Evolutionary conservation across 2,329 filamentous ascomycete species (phyloP).

Genomic region (Paecilomyces dactylethromorphus): DNA sequence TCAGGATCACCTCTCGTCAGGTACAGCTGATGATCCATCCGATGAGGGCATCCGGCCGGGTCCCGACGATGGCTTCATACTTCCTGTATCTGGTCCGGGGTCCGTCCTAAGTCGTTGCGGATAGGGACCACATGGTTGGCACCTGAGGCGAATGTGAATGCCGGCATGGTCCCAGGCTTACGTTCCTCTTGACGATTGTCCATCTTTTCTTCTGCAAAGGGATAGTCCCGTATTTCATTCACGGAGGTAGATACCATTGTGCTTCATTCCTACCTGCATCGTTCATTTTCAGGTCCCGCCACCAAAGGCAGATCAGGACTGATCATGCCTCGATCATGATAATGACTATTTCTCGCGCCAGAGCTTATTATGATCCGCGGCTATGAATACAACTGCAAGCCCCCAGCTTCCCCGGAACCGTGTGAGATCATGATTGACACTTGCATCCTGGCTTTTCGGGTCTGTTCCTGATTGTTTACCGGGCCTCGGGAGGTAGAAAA

Average conservation of each 20-base stretch:
- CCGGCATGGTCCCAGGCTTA: not conserved
- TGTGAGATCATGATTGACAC: not conserved
- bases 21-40: not conserved
- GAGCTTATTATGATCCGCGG: not conserved
- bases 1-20: not conserved
- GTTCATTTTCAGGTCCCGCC: not conserved
- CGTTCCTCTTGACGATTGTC: not conserved
- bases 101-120: not conserved
- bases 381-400: not conserved
- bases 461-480: not conserved
- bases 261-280: not conserved
- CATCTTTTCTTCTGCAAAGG: not conserved
- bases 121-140: conserved; percentile 23
- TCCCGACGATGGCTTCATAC: not conserved
- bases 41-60: not conserved
- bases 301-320: not conserved
- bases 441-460: not conserved
- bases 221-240: not conserved
- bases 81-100: not conserved
- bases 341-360: not conserved
- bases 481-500: not conserved
- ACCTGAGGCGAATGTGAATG: conserved; percentile 12
- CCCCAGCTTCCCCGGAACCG: not conserved
- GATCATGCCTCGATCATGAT: conserved; percentile 2
- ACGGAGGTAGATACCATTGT: not conserved